Evolutionary conservation across 345 rosid species (phyloP).

Genomic region (Gossypium ekmanianum): DNA sequence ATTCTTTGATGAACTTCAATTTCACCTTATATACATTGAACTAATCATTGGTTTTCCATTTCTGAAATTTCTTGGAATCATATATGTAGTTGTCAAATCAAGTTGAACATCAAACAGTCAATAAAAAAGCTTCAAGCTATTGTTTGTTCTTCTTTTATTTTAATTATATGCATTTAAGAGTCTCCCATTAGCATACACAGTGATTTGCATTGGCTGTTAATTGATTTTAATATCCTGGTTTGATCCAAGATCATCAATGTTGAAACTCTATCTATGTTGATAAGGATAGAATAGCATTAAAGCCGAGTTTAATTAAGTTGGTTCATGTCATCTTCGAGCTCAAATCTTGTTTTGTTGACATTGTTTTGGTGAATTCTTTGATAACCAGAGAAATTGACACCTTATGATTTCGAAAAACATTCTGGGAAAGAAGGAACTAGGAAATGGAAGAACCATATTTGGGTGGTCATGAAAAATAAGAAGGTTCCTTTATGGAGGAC

Average conservation of each 20-base stretch:
- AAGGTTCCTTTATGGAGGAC: constrained; percentile 36
- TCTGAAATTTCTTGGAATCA: not conserved
- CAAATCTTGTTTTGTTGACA: not conserved
- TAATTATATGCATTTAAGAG: not conserved
- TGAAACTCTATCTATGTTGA: not conserved
- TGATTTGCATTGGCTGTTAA: not conserved
- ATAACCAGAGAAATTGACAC: constrained; percentile 32
- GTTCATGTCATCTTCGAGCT: not conserved
- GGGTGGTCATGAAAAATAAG: constrained; percentile 27
- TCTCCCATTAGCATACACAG: not conserved
- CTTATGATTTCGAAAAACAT: constrained; percentile 40
- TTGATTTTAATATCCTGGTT: not conserved
- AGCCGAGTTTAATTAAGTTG: not conserved
- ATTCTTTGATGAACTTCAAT: not conserved
- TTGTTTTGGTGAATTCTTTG: not conserved
- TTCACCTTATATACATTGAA: not conserved
- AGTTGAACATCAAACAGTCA: not conserved
- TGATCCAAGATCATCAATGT: not conserved
- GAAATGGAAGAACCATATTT: constrained; percentile 39
- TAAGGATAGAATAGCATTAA: not conserved
- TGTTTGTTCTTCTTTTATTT: not conserved
- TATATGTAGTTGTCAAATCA: not conserved
- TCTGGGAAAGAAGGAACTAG: constrained; percentile 23
- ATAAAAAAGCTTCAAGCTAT: not conserved
- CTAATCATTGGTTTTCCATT: not conserved